phyloP scores from a whole-genome alignment of 306 rosid species.

The Clitoria ternatea region DNA sequence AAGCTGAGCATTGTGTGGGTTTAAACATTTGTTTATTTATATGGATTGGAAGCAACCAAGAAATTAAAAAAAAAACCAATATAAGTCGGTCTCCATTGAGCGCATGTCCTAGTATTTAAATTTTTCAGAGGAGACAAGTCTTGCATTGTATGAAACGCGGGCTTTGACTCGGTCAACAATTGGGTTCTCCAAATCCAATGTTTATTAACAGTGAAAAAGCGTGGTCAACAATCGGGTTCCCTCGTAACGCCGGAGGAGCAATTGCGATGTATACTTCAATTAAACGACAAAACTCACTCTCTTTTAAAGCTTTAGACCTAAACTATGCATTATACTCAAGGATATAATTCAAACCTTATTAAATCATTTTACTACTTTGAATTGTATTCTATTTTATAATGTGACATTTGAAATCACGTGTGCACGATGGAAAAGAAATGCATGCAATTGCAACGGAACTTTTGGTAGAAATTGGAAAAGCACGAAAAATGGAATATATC shows the following conservation, averaged over 20 bases:
- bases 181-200: background rate
- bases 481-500: too few relatives aligned
- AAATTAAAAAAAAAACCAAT: background rate
- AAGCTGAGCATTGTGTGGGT: background rate
- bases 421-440: too few relatives aligned
- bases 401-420: too few relatives aligned
- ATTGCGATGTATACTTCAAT: too few relatives aligned
- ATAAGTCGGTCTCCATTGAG: background rate
- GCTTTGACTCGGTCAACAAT: constrained; percentile 7
- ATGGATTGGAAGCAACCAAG: constrained; percentile 8
- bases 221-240: background rate
- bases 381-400: too few relatives aligned
- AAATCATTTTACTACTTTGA: too few relatives aligned
- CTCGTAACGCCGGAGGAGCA: background rate
- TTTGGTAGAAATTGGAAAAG: too few relatives aligned
- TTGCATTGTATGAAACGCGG: background rate
- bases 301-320: too few relatives aligned
- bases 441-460: too few relatives aligned
- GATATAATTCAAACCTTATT: too few relatives aligned
- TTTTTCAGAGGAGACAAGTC: background rate
- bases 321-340: too few relatives aligned
- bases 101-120: background rate
- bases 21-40: background rate
- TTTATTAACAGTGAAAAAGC: background rate
- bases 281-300: too few relatives aligned